Percentiles rank a stretch among this genome's conserved stretches.
These are phyloP conservation scores for Cordyceps javanica DNA, from an alignment of 2,329 filamentous ascomycete species.

Conservation along the genomic window DNA sequence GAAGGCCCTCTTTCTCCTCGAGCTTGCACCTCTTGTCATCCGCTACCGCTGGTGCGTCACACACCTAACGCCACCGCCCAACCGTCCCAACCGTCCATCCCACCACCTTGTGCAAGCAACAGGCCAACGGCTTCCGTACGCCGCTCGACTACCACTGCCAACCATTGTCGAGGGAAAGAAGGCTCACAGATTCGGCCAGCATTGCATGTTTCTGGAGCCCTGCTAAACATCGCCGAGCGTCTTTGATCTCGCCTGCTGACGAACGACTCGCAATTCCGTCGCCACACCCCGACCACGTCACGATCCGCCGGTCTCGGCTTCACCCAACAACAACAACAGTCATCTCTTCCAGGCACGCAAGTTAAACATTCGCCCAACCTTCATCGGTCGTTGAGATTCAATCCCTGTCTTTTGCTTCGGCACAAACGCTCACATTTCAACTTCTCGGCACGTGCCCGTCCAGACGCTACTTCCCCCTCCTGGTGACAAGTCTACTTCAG, in stretches of 20 bases:
- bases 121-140: conserved; percentile 3
- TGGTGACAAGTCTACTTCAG: conserved; percentile 5
- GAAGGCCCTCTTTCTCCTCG: conserved; percentile 13
- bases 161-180: conserved; percentile 12
- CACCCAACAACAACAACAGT: conserved; percentile 6
- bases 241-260: not conserved
- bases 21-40: conserved; percentile 15
- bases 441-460: not conserved
- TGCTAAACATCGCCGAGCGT: not conserved
- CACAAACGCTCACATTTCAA: not conserved
- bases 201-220: not conserved
- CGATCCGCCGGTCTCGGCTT: conserved; percentile 11
- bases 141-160: not conserved
- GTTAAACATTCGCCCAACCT: not conserved
- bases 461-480: not conserved
- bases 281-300: conserved; percentile 10
- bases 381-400: not conserved
- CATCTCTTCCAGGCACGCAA: not conserved
- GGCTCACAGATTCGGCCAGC: not conserved
- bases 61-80: conserved; percentile 2
- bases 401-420: not conserved
- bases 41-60: conserved; percentile 4
- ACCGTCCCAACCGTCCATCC: not conserved
- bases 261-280: conserved; percentile 4
- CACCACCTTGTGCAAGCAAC: conserved; percentile 6